A percentile compares a stretch with the other conserved stretches of the same genome.
Conservation (phyloP, 192 early-diverging fungal genomes). For the Gamsiella multidivaricata region DNA sequence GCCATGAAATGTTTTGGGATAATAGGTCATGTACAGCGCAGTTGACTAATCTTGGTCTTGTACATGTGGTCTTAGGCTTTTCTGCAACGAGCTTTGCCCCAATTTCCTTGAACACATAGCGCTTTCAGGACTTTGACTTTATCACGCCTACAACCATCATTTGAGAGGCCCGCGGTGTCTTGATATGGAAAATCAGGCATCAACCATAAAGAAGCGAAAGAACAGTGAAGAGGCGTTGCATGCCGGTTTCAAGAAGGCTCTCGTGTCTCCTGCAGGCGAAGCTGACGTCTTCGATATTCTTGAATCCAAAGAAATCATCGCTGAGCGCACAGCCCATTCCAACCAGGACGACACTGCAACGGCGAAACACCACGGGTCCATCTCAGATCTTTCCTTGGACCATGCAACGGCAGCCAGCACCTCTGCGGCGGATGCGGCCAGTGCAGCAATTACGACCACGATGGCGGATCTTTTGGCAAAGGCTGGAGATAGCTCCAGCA, state of each 20-base stretch:
- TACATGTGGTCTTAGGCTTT: too few species aligned
- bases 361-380: background rate
- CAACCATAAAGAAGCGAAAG: conserved; percentile 20
- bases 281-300: background rate
- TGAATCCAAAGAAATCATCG: background rate
- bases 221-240: conserved; percentile 19
- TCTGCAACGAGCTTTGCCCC: too few species aligned
- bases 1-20: too few species aligned
- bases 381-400: background rate
- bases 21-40: too few species aligned
- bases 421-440: background rate
- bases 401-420: background rate
- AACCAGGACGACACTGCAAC: background rate
- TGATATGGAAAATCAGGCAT: conserved; percentile 20
- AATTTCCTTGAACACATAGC: too few species aligned
- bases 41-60: too few species aligned
- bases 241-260: conserved; percentile 32
- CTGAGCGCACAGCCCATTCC: background rate
- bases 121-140: too few species aligned
- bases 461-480: conserved; percentile 39
- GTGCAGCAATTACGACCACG: conserved; percentile 16
- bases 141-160: too few species aligned
- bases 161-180: too few species aligned
- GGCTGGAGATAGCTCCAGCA: background rate
- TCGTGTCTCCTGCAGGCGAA: conserved; percentile 5